A percentile compares a stretch with the other conserved stretches of the same genome.
phyloP scores from a whole-genome alignment of 441 rosid species.

The Theobroma grandiflorum region DNA sequence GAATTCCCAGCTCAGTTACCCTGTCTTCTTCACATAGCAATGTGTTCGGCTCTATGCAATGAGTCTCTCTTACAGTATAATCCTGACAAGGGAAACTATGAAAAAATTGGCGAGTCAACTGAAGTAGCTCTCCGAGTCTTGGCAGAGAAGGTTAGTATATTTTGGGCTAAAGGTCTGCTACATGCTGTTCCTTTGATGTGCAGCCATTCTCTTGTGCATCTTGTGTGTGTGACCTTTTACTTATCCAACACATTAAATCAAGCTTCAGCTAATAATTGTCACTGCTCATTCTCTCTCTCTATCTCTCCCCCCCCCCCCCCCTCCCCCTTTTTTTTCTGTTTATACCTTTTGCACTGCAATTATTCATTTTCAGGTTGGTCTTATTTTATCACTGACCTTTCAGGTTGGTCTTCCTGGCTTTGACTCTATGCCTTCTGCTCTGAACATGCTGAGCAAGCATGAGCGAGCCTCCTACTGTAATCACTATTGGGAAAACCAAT shows the following conservation, averaged over 20 bases:
- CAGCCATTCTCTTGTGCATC: not conserved
- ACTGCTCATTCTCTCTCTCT: conserved; percentile 12
- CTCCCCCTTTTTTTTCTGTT: not conserved
- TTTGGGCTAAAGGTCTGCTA: conserved; percentile 8
- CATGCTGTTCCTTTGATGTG: not conserved
- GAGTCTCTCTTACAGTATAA: conserved; percentile 96
- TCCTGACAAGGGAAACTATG: conserved; percentile 90
- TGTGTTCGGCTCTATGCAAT: conserved; percentile 98
- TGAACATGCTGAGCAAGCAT: conserved; percentile 92
- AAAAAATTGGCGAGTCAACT: conserved; percentile 99
- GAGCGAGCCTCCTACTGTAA: conserved; percentile 99
- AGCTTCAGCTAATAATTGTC: conserved; percentile 16
- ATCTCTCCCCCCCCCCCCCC: no score
- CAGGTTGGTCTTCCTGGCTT: conserved; percentile 99
- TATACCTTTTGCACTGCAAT: not conserved
- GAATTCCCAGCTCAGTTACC: conserved; percentile 94
- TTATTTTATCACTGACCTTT: conserved; percentile 43
- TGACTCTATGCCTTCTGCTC: conserved; percentile 96
- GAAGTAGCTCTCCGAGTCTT: conserved; percentile 98
- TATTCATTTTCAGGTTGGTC: conserved; percentile 25
- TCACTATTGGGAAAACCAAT: conserved; percentile 95
- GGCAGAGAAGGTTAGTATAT: conserved; percentile 84
- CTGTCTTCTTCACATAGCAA: conserved; percentile 93
- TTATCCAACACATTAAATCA: not conserved
- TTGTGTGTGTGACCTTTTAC: conserved; percentile 5